Evolutionary conservation across 805 yeast genomes (phyloP), one percentile per base, ranked within the genome.

Genomic region (Candida alai): DNA sequence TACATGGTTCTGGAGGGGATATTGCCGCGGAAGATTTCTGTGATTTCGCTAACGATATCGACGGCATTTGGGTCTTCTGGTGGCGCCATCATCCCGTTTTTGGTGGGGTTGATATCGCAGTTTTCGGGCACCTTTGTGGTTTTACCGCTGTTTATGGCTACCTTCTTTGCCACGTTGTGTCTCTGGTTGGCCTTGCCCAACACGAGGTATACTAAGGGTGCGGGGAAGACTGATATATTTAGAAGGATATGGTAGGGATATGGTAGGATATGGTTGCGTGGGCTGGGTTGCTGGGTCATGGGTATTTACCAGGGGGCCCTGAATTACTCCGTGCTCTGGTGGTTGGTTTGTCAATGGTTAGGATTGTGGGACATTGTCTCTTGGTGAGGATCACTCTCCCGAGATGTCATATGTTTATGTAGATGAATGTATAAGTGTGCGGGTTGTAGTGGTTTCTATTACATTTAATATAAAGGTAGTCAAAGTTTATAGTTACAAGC

Each of bases 41-140:
- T 70, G 28, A 62, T 73, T 24, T 62, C 77, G 0, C 46, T 74
- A 43, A 72, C 78, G 1, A 59, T 74, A 28, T 66, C 65, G 54
- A 70, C 78, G 1, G 78, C 79, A 0, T 72, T 73, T 48, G 80
- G 80, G 1, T 64, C 74, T 6, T 62, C 73, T 14, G 80, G 80
- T 13, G 80, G 79, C 10, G 76, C 78, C 2, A 45, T 74, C 4
- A 63, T 73, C 37, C 80, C 80, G 17, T 74, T 74, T 44, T 30
- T 73, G 11, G 71, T 73, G n/a, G 80, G 80, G 22, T 48, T 74
- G 33, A 53, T 71, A 13, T 60, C 75, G 4, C 68, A 73, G 46
- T 52, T 39, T 30, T 49, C 48, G 2, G 77, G 78, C 2, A 62
- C 78, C 0, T 74, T 42, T 42, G 73, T 73, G 3, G 66, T 74